Evolutionary conservation across 1,284 basidiomycete species (phyloP), one percentile per base, ranked within the genome.

Genomic region (Austroboletus rostrupii): DNA sequence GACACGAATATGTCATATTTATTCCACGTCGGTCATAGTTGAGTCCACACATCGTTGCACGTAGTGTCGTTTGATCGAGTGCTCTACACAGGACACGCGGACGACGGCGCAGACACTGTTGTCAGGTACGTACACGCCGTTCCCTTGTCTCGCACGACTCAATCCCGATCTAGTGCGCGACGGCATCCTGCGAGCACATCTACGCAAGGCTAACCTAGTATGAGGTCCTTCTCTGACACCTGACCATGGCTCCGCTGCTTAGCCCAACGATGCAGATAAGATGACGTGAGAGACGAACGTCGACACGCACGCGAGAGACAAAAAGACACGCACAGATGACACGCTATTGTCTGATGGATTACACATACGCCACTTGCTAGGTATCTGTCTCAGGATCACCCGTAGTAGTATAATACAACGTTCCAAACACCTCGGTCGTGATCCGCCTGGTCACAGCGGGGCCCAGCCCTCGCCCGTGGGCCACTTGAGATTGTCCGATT

Each of bases 11-110:
- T 75, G 76, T 53, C 83, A 84, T 60, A 74, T 78, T 33, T 81
- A 83, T 61, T 60, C 79, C 2, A 85, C 83, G 0, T 78, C 78
- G n/a, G 81, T 81, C 6, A 77, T 77, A 41, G 81, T 83, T 60
- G 53, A 79, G 74, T 61, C 31, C 8, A 40, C 36, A 47, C 14
- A 8, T 20, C 29, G 37, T n/a, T 45, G n/a, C 8, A 17, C 19
- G n/a, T 14, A 21, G 33, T 44, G 8, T 38, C 23, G 8, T 37
- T 57, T 26, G 43, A 61, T n/a, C 43, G 3, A 29, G 14, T 38
- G 19, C 17, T 21, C 42, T 46, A 20, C 21, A 17, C 29, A 77
- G 74, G 70, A 78, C 53, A 75, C 74, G 3, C 65, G 63, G 49
- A 70, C 67, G n/a, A 78, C 76, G 1, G 66, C 70, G 9, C 61